Base-by-base conservation (phyloP, 1,284 basidiomycete genomes). In the Takashimella tepidaria region DNA sequence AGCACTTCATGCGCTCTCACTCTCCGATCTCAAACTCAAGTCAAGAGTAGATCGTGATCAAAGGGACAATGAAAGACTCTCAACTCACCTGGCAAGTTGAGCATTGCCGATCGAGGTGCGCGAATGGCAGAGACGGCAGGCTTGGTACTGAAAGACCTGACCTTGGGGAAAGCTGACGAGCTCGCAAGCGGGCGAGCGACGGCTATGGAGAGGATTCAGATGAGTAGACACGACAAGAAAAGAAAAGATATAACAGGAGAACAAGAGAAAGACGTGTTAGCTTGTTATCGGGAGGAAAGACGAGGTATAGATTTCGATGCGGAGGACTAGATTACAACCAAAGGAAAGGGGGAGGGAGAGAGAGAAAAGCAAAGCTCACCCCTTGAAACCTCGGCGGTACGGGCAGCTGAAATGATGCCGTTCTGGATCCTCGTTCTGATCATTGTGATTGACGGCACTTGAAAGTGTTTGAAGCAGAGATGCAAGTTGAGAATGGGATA, bases 341-440 rank as follows among this genome's bases (percentile, higher is more conserved):
- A 23, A 31, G 44, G n/a, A 24, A 45, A 19, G 16, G 40, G 23
- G 11, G 21, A 31, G 44, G n/a, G 21, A 45, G 19, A n/a, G 40
- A 22, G 11, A 13, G 20, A 4, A 24, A 1, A 12, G 45, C 56
- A 49, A 27, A 58, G 56, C 61, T 56, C 59, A 65, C 64, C 63
- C 49, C 62, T 54, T 20, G 54, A 50, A 8, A 60, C 53, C 59
- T 67, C 68, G 42, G 59, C 61, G 31, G 52, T 51, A 26, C 66
- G 54, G 37, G 59, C 62, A 50, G 61, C 62, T 42, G 64, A 59
- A 23, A 58, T 56, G 50, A 63, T 49, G 47, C 59, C 58, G 49
- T 54, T 51, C 53, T 57, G 60, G 47, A 69, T 51, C 52, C 63
- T 54, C 51, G 64, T 64, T 55, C 68, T 62, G 63, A 69, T 60